Conservation (phyloP, 1,284 basidiomycete species). For the Leccinum ponderosum region DNA sequence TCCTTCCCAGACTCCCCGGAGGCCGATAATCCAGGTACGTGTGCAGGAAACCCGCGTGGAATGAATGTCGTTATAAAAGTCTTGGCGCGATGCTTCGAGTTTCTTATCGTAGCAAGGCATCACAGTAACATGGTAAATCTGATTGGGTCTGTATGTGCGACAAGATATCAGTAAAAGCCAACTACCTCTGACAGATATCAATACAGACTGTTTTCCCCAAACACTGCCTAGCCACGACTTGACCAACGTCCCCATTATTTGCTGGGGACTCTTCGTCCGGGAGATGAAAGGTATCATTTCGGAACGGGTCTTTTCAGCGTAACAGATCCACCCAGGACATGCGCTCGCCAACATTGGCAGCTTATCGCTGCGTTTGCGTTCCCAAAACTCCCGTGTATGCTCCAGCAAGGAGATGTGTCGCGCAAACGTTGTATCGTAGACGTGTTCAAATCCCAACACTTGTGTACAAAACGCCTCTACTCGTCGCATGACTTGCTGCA, state of each 20-base stretch:
- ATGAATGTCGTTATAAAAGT: slow-evolving; percentile 83
- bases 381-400: slow-evolving; percentile 80
- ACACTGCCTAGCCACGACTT: slow-evolving; percentile 78
- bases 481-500: slow-evolving; percentile 65
- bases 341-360: slow-evolving; percentile 94
- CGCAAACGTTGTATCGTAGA: slow-evolving; percentile 95
- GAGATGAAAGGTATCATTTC: slow-evolving; percentile 93
- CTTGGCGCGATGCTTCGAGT: slow-evolving; percentile 91
- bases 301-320: slow-evolving; percentile 96
- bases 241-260: slow-evolving; percentile 90
- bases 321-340: slow-evolving; percentile 99
- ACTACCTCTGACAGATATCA: slow-evolving; percentile 3
- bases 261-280: slow-evolving; percentile 89
- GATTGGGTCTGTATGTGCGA: slow-evolving; percentile 56
- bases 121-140: slow-evolving; percentile 94
- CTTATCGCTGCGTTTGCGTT: slow-evolving; percentile 51
- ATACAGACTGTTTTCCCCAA: slow-evolving; percentile 66
- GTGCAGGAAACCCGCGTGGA: slow-evolving; percentile 83
- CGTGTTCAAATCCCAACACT: slow-evolving; percentile 69
- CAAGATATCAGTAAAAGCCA: slow-evolving; percentile 15
- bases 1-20: too few species aligned
- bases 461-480: slow-evolving; percentile 63
- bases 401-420: slow-evolving; percentile 86
- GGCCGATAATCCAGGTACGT: too few species aligned
- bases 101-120: slow-evolving; percentile 99